These are phyloP conservation scores for Albizia julibrissin DNA, from an alignment of 306 rosid species.

Conservation along the genomic window DNA sequence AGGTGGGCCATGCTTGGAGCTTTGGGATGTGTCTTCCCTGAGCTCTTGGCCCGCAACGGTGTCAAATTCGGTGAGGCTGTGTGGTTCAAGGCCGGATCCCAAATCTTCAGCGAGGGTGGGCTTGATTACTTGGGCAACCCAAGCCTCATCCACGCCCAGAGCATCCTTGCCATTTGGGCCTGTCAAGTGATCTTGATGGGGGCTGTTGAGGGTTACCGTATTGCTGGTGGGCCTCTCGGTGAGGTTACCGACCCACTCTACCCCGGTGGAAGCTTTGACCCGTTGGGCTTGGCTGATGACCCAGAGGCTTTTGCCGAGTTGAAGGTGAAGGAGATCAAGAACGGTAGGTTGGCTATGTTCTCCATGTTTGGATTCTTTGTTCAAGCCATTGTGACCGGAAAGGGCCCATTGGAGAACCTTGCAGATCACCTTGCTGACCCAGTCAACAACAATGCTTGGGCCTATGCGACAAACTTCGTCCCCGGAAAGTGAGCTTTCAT, in stretches of 20 bases:
- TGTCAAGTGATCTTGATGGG: conserved; percentile 65
- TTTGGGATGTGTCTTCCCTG: conserved; percentile 62
- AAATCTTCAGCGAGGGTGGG: conserved; percentile 69
- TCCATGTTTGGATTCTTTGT: background rate
- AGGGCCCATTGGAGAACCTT: background rate
- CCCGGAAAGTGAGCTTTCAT: background rate
- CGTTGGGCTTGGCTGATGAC: conserved; percentile 38
- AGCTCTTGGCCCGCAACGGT: conserved; percentile 61
- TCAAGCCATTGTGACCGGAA: background rate
- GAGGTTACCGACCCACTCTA: conserved; percentile 61
- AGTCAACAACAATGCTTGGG: background rate
- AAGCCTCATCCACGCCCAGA: conserved; percentile 64
- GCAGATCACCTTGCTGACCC: background rate
- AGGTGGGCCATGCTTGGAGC: conserved; percentile 80
- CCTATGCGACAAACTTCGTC: background rate
- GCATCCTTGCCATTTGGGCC: conserved; percentile 71
- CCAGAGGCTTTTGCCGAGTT: background rate
- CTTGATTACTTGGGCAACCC: conserved; percentile 74
- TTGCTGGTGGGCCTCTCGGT: conserved; percentile 65
- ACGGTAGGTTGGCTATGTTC: background rate
- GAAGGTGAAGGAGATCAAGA: conserved; percentile 3
- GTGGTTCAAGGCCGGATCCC: conserved; percentile 72
- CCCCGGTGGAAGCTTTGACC: conserved; percentile 73
- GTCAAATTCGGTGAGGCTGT: conserved; percentile 64
- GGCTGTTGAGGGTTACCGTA: conserved; percentile 61